A percentile compares a stretch with the other conserved stretches of the same genome.
Evolutionary conservation across 2,329 filamentous ascomycete genomes (phyloP).

Genomic region (Lanzia echinophila): DNA sequence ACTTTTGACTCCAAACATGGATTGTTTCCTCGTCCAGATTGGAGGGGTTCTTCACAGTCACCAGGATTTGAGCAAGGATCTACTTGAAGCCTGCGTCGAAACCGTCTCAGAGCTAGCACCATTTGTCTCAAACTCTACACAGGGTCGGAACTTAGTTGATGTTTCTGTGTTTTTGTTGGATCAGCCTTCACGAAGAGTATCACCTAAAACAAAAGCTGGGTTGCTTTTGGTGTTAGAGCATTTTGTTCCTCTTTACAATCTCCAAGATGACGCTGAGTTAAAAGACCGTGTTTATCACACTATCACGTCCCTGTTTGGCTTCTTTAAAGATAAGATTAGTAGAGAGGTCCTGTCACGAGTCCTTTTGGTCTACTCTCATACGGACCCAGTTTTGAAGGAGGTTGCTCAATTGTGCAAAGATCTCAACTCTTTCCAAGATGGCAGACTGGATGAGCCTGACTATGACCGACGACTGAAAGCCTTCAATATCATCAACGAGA

Average conservation of each 20-base stretch:
- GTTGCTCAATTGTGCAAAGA: slow-evolving; percentile 66
- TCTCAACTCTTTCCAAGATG: slow-evolving; percentile 71
- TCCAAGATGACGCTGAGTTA: slow-evolving; percentile 49
- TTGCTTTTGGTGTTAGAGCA: slow-evolving; percentile 74
- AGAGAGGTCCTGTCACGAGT: slow-evolving; percentile 68
- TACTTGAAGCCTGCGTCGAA: slow-evolving; percentile 73
- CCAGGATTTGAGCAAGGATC: slow-evolving; percentile 55
- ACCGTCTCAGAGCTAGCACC: slow-evolving; percentile 70
- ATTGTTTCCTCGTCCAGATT: slow-evolving; percentile 59
- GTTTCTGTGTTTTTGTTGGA: slow-evolving; percentile 76
- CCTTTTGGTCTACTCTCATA: slow-evolving; percentile 61
- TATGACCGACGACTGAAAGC: slow-evolving; percentile 75
- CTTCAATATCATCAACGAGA: slow-evolving; percentile 64
- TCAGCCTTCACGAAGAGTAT: slow-evolving; percentile 78
- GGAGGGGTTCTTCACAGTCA: slow-evolving; percentile 57
- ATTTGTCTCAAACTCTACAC: slow-evolving; percentile 58
- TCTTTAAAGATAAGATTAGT: slow-evolving; percentile 77
- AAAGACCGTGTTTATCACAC: slow-evolving; percentile 64
- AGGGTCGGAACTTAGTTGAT: slow-evolving; percentile 70
- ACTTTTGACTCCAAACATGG: slow-evolving; percentile 50
- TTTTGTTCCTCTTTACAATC: slow-evolving; percentile 63
- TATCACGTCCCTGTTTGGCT: slow-evolving; percentile 76
- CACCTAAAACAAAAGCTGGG: slow-evolving; percentile 72
- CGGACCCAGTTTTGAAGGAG: slow-evolving; percentile 52
- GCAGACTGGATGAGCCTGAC: slow-evolving; percentile 76